Percentiles rank a stretch among this genome's conserved stretches.
These are phyloP conservation scores for Arxiozyma slooffiae DNA, from an alignment of 1,139 yeast species.

Conservation along the genomic window DNA sequence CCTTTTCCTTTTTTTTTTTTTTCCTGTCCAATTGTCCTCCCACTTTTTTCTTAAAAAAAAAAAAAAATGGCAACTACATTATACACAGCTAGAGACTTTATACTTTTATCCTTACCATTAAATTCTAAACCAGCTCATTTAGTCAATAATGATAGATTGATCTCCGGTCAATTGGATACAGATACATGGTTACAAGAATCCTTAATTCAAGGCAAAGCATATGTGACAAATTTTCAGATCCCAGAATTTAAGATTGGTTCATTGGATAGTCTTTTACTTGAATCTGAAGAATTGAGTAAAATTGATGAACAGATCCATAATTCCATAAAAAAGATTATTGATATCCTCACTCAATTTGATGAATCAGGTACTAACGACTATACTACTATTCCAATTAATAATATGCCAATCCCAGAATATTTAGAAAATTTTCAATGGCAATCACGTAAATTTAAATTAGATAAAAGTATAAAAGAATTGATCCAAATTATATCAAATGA, in stretches of 20 bases:
- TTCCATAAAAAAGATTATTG: slow-evolving; percentile 66
- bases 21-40: too few relatives aligned
- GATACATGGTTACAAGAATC: slow-evolving; percentile 33
- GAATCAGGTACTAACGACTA: slow-evolving; percentile 37
- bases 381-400: slow-evolving; percentile 42
- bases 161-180: slow-evolving; percentile 33
- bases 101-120: slow-evolving; percentile 40
- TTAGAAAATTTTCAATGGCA: slow-evolving; percentile 80
- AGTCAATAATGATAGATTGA: slow-evolving; percentile 10
- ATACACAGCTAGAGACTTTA: slow-evolving; percentile 28
- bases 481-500: slow-evolving; percentile 64
- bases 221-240: slow-evolving; percentile 39
- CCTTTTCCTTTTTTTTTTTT: too few relatives aligned
- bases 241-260: slow-evolving; percentile 96
- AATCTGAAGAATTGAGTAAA: slow-evolving; percentile 80
- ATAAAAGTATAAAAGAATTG: slow-evolving; percentile 70
- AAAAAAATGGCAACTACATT: slow-evolving; percentile 14
- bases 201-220: slow-evolving; percentile 31
- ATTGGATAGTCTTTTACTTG: slow-evolving; percentile 79
- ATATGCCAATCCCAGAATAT: slow-evolving; percentile 43
- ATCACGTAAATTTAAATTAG: slow-evolving; percentile 72
- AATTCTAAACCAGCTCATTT: slow-evolving; percentile 37
- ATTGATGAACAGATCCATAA: slow-evolving; percentile 64
- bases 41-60: too few relatives aligned
- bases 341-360: slow-evolving; percentile 51